Evolutionary conservation across 2,329 filamentous ascomycete genomes (phyloP), one percentile per base, ranked within the genome.

Genomic region (Trichoderma endophyticum): DNA sequence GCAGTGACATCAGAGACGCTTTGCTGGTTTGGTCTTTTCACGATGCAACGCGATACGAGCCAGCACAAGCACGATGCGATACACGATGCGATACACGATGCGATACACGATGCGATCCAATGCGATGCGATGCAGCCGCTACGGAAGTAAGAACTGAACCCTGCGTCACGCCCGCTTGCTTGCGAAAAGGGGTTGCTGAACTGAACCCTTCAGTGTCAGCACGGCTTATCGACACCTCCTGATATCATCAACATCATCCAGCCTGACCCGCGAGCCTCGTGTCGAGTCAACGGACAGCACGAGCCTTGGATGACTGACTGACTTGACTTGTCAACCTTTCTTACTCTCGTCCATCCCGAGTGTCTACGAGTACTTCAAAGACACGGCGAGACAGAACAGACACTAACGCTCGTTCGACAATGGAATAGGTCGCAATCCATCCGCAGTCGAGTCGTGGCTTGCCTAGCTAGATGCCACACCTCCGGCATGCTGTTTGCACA

Each of bases 1-100:
- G 6, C 18, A 51, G 71, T 72, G 71, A 72, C 71, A 72, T 72
- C 65, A 70, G 56, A 12, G 65, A 39, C 43, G 70, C 70, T 34
- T 60, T 14, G 32, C 65, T 56, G 24, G 30, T 68, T 57, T 30
- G 28, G 32, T 12, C 15, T 18, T 24, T 43, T 60, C 54, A 68
- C 65, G 65, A 60, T 68, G 26, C 56, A 28, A 28, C 34, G 8
- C 59, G 21, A 39, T 54, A 36, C 66, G 36, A 61, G 43, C 57
- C 32, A 32, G 57, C 57, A 34, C 57, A 32, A n/a, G 30, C 32
- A 34, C 57, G 18, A 21, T 24, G 9, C 39, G 68, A 64, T 28
- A 21, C 39, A 43, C 43, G 39, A 30, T 65, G 57, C 48, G 32
- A 34, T 54, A 11, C 67, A 34, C 39, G 32, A 60, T 26, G 34